Conservation (phyloP, 1,139 yeast genomes). For the Protomyces arabidopsidicola region DNA sequence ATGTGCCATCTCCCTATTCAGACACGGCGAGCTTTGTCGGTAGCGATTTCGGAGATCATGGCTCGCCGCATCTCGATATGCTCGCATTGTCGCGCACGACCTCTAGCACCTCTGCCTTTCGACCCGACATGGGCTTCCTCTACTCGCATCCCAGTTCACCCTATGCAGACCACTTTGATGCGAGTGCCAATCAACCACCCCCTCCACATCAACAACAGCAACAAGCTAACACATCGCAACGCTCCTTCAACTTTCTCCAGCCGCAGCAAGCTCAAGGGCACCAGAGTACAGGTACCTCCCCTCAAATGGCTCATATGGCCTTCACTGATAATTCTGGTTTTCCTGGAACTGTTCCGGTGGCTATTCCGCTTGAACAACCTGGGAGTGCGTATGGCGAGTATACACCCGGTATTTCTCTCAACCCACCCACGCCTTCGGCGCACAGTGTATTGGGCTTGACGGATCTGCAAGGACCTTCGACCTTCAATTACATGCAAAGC, state of each 20-base stretch:
- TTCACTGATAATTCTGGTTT: not conserved
- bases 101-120: constrained; percentile 12
- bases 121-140: constrained; percentile 1
- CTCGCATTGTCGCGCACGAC: constrained; percentile 17
- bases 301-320: not conserved
- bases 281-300: not conserved
- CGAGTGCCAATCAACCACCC: not conserved
- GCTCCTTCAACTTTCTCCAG: not conserved
- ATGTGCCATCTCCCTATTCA: constrained; percentile 18
- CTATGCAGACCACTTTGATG: not conserved
- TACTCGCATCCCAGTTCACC: not conserved
- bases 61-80: constrained; percentile 11
- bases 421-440: constrained; percentile 17
- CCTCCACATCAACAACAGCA: not conserved
- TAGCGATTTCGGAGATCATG: constrained; percentile 4
- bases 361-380: not conserved
- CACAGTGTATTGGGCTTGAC: not conserved
- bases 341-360: not conserved
- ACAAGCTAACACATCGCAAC: not conserved
- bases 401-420: constrained; percentile 18
- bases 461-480: not conserved
- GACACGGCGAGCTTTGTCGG: constrained; percentile 13
- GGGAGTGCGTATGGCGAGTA: not conserved
- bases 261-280: not conserved
- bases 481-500: constrained; percentile 2